phyloP scores from a whole-genome alignment of 78 protist species.

The Isochrysis galbana region DNA sequence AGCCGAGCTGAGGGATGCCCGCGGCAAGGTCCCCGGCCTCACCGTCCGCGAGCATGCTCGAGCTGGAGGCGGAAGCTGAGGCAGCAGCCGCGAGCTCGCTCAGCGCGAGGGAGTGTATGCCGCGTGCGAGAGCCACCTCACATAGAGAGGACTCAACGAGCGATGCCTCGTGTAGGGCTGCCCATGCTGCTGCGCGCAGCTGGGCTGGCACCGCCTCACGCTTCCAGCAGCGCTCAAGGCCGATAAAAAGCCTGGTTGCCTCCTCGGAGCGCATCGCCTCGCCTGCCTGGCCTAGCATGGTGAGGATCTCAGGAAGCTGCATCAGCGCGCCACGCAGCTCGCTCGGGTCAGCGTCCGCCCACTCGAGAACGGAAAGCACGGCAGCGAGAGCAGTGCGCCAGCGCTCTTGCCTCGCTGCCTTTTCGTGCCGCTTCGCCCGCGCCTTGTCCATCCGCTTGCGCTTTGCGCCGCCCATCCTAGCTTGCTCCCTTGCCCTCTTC shows the following conservation, averaged over 20 bases:
- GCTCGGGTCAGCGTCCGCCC: not conserved
- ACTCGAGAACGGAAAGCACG: not conserved
- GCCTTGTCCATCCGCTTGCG: too few relatives aligned
- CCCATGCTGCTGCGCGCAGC: not conserved
- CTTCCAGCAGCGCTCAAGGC: not conserved
- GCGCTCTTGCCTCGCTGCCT: too few relatives aligned
- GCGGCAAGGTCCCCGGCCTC: not conserved
- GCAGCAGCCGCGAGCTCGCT: not conserved
- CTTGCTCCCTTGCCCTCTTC: too few relatives aligned
- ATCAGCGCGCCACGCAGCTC: not conserved
- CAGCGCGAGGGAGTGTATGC: not conserved
- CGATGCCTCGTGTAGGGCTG: not conserved
- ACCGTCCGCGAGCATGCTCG: not conserved
- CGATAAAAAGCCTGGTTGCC: not conserved
- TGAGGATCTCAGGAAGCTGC: not conserved
- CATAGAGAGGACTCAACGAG: not conserved
- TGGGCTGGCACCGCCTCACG: not conserved
- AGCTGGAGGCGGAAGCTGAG: too few relatives aligned
- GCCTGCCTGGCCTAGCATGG: not conserved
- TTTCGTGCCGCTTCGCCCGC: too few relatives aligned
- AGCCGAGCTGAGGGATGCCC: not conserved
- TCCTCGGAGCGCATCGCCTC: not conserved
- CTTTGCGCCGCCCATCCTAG: too few relatives aligned
- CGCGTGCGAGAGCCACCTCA: not conserved
- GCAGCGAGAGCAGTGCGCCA: not conserved